These are phyloP conservation scores for Alopecurus myosuroides DNA, from an alignment of 176 grass and related monocot species.

Conservation along the genomic window DNA sequence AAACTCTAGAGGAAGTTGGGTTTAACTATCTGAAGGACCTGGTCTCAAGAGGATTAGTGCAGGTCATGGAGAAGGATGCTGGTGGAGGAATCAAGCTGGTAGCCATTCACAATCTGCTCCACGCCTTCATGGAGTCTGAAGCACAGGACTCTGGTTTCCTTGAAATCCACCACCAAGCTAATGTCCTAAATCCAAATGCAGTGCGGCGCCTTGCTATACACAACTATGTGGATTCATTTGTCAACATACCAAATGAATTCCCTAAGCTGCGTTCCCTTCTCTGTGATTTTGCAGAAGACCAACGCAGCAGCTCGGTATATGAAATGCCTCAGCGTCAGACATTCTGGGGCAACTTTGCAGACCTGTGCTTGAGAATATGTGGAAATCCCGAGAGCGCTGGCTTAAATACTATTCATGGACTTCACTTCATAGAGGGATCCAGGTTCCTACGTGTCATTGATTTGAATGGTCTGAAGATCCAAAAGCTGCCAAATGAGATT, in stretches of 20 bases:
- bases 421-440: slow-evolving; percentile 34
- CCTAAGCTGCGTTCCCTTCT: slow-evolving; percentile 48
- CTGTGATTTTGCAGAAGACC: slow-evolving; percentile 44
- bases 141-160: slow-evolving; percentile 39
- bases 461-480: slow-evolving; percentile 34
- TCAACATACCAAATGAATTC: slow-evolving; percentile 31
- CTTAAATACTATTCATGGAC: slow-evolving; percentile 11
- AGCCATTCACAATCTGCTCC: slow-evolving; percentile 36
- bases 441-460: slow-evolving; percentile 38
- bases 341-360: slow-evolving; percentile 20
- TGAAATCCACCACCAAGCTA: slow-evolving; percentile 34
- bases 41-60: slow-evolving; percentile 32
- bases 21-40: slow-evolving; percentile 35
- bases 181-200: slow-evolving; percentile 20
- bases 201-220: slow-evolving; percentile 42
- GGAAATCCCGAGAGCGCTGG: neutral
- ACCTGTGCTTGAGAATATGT: slow-evolving; percentile 28
- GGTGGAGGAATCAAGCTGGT: slow-evolving; percentile 32
- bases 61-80: slow-evolving; percentile 37
- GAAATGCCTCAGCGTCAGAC: slow-evolving; percentile 3
- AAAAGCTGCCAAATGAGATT: slow-evolving; percentile 30
- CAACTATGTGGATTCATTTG: slow-evolving; percentile 26
- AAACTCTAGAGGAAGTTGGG: slow-evolving; percentile 34
- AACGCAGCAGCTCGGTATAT: slow-evolving; percentile 21
- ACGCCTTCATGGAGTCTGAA: slow-evolving; percentile 35